These are phyloP conservation scores for Chaetoceros tenuissimus DNA, from an alignment of 108 stramenopile species.

Conservation along the genomic window DNA sequence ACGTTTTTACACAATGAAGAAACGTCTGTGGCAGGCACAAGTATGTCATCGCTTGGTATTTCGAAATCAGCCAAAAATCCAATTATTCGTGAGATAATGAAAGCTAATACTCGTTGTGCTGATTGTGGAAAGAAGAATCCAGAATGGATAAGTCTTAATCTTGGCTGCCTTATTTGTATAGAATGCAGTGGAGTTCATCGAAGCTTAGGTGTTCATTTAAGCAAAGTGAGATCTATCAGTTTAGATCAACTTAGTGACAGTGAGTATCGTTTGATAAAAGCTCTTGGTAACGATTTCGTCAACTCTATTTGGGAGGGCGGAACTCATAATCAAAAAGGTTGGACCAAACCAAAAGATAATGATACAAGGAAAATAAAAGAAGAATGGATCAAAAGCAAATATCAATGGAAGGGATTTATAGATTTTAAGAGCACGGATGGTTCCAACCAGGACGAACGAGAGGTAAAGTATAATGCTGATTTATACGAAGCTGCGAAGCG, in stretches of 20 bases:
- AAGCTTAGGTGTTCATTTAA: conserved; percentile 93
- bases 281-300: conserved; percentile 62
- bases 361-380: conserved; percentile 59
- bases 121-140: conserved; percentile 75
- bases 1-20: neutral
- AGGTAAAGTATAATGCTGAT: conserved; percentile 47
- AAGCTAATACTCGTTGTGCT: conserved; percentile 60
- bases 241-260: conserved; percentile 57
- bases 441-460: conserved; percentile 35
- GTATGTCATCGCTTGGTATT: neutral
- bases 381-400: conserved; percentile 86
- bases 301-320: conserved; percentile 83
- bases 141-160: conserved; percentile 81
- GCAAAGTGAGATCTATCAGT: conserved; percentile 83
- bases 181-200: conserved; percentile 98
- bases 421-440: conserved; percentile 47
- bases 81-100: conserved; percentile 47
- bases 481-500: conserved; percentile 54
- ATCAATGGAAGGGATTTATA: conserved; percentile 81
- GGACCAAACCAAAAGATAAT: conserved; percentile 52
- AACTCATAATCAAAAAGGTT: conserved; percentile 63
- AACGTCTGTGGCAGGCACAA: neutral
- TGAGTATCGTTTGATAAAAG: conserved; percentile 46
- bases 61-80: conserved; percentile 21
- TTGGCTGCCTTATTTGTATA: conserved; percentile 90